These are phyloP conservation scores for Bryoglossum gracile DNA, from an alignment of 495 filamentous ascomycete genomes.

Conservation along the genomic window DNA sequence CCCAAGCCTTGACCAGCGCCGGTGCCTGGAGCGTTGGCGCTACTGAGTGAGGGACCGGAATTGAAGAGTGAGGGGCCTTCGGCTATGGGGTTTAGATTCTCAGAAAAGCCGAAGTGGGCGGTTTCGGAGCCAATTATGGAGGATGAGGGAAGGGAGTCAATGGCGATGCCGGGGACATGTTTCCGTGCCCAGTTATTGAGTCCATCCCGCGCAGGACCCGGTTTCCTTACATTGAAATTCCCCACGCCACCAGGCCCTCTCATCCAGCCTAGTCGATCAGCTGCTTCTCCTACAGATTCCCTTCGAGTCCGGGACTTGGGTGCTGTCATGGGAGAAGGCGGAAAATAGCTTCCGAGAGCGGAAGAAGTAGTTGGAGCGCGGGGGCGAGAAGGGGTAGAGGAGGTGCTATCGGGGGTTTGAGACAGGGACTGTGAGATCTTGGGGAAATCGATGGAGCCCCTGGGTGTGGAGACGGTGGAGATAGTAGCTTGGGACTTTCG, in stretches of 20 bases:
- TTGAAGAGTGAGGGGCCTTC: conserved; percentile 37
- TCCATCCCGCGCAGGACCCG: conserved; percentile 73
- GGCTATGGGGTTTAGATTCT: conserved; percentile 34
- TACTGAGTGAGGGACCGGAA: conserved; percentile 30
- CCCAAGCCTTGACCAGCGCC: conserved; percentile 29
- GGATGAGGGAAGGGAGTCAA: conserved; percentile 48
- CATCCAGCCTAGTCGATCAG: conserved; percentile 42
- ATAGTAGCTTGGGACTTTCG: conserved; percentile 65
- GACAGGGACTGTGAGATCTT: conserved; percentile 36
- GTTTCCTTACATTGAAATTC: conserved; percentile 62
- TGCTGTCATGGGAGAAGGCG: conserved; percentile 16
- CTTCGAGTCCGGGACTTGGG: conserved; percentile 12
- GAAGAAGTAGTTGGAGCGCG: conserved; percentile 14
- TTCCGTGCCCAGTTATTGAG: conserved; percentile 72
- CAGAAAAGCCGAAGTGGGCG: conserved; percentile 42
- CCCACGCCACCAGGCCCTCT: conserved; percentile 80
- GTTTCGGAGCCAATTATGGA: conserved; percentile 40
- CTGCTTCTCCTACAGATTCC: conserved; percentile 24
- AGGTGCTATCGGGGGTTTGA: conserved; percentile 23
- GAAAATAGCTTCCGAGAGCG: conserved; percentile 25
- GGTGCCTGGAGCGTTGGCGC: conserved; percentile 11
- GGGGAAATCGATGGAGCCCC: conserved; percentile 51
- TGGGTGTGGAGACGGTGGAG: conserved; percentile 52
- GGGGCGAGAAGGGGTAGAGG: conserved; percentile 13
- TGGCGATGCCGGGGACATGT: conserved; percentile 65